phyloP scores from a whole-genome alignment of 139 green algal genomes.

The Micromonas commoda region DNA sequence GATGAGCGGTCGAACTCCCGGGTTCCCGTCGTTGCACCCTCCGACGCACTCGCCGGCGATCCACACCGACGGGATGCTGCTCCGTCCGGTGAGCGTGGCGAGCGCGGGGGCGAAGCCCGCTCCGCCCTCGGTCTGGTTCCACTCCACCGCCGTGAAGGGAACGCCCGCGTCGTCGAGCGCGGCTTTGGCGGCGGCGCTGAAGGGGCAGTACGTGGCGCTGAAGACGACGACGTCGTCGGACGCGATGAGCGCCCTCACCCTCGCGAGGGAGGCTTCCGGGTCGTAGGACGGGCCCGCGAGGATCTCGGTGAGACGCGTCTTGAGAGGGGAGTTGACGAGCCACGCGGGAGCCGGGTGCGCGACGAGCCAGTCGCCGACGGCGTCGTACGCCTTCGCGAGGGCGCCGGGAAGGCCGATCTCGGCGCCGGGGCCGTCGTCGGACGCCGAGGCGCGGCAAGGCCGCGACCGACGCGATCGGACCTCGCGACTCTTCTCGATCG shows the following conservation, averaged over 20 bases:
- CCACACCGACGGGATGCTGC: neutral
- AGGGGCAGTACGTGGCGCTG: neutral
- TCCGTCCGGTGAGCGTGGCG: neutral
- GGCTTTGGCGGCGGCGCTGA: neutral
- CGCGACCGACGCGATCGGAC: too few species aligned
- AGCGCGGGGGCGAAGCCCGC: neutral
- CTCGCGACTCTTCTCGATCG: too few species aligned
- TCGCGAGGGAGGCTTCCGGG: neutral
- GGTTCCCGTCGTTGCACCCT: conserved; percentile 10
- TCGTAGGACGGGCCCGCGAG: neutral
- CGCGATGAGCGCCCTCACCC: neutral
- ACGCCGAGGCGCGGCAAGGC: neutral
- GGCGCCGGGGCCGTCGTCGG: neutral
- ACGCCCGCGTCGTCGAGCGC: neutral
- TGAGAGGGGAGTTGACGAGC: neutral
- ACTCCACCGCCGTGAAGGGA: neutral
- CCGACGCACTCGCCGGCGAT: conserved; percentile 4
- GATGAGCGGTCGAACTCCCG: neutral
- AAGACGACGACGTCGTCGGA: neutral
- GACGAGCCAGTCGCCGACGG: neutral
- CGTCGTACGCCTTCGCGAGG: neutral
- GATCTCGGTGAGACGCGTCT: neutral
- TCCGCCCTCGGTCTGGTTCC: neutral
- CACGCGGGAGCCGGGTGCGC: neutral
- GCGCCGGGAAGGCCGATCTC: neutral